phyloP scores from a whole-genome alignment of 441 rosid species.

The Croton laevigatus region DNA sequence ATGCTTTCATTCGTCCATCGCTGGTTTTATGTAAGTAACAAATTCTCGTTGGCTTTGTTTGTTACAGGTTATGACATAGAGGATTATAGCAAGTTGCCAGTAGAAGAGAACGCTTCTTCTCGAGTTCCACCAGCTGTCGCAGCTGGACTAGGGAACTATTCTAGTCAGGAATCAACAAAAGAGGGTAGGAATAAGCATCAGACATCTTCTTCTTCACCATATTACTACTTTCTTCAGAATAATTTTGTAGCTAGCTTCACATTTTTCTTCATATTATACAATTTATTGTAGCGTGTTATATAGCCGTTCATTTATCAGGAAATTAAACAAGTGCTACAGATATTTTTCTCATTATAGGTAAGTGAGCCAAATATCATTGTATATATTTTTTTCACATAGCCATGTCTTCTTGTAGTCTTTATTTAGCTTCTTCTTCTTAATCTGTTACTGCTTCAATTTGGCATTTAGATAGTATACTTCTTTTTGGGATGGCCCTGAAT shows the following conservation, averaged over 20 bases:
- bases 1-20: neutral
- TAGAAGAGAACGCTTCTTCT: constrained; percentile 38
- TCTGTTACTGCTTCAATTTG: too few species aligned
- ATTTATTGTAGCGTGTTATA: constrained; percentile 28
- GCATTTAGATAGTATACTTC: too few species aligned
- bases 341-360: too few species aligned
- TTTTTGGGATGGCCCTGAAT: too few species aligned
- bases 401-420: too few species aligned
- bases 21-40: neutral
- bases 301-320: constrained; percentile 16
- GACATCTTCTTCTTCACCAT: constrained; percentile 31
- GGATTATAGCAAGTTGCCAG: constrained; percentile 27
- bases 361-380: too few species aligned
- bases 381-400: too few species aligned
- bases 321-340: too few species aligned
- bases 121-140: constrained; percentile 60
- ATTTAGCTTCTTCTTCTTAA: too few species aligned
- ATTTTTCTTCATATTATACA: constrained; percentile 29
- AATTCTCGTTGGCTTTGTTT: neutral
- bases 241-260: constrained; percentile 26
- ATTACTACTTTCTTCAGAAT: constrained; percentile 17
- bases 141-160: constrained; percentile 44
- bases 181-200: constrained; percentile 30
- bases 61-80: constrained; percentile 63
- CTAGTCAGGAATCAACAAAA: constrained; percentile 30